These are phyloP conservation scores for Melampsora americana DNA, from an alignment of 1,284 basidiomycete genomes.

Conservation along the genomic window DNA sequence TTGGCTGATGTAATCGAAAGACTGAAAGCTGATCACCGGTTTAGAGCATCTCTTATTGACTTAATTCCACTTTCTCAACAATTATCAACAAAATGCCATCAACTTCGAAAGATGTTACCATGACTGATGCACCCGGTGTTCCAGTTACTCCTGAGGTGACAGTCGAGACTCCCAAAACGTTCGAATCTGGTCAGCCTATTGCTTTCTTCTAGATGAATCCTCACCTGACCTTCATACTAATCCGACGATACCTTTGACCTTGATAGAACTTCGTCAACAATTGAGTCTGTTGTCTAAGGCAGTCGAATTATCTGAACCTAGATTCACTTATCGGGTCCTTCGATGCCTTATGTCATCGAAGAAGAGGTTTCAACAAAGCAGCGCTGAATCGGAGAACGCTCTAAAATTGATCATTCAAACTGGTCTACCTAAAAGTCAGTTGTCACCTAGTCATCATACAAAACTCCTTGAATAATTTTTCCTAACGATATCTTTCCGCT, in stretches of 20 bases:
- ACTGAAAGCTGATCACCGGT: too few relatives aligned
- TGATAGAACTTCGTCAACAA: slow-evolving; percentile 67
- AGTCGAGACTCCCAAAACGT: not conserved
- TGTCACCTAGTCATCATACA: slow-evolving; percentile 19
- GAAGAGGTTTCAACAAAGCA: slow-evolving; percentile 65
- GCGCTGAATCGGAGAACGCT: slow-evolving; percentile 61
- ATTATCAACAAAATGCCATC: slow-evolving; percentile 1
- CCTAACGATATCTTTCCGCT: not conserved
- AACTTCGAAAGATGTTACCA: not conserved
- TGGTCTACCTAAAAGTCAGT: slow-evolving; percentile 71
- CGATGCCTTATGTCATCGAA: slow-evolving; percentile 75
- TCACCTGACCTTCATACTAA: too few relatives aligned
- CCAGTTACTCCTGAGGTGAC: not conserved
- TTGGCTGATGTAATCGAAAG: too few relatives aligned
- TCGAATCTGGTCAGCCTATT: not conserved
- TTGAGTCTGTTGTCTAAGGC: slow-evolving; percentile 80
- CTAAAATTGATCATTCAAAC: slow-evolving; percentile 61
- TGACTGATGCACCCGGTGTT: not conserved
- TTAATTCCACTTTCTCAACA: not conserved
- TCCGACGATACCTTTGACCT: not conserved
- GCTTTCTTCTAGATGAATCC: too few relatives aligned
- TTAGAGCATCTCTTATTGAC: not conserved
- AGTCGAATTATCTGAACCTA: slow-evolving; percentile 82
- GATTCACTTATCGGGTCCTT: slow-evolving; percentile 85
- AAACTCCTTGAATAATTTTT: not conserved